Conservation (phyloP, 306 rosid species). For the Begonia masoniana region DNA sequence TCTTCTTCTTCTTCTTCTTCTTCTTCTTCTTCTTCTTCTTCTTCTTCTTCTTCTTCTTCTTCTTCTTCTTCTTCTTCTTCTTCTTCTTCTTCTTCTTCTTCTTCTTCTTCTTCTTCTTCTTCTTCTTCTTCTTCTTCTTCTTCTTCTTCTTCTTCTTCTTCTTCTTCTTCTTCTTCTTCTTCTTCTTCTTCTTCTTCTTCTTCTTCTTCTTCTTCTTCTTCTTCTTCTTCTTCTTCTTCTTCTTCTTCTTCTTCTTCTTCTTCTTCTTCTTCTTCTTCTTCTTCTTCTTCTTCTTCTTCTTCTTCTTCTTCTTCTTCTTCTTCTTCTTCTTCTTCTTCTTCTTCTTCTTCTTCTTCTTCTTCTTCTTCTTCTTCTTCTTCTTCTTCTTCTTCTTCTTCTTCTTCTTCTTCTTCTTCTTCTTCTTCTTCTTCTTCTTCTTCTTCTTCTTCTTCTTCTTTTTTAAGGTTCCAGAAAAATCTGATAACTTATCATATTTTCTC, state of each 20-base stretch:
- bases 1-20: neutral
- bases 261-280: neutral
- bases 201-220: too few relatives aligned
- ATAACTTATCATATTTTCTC: too few relatives aligned
- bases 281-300: neutral
- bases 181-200: neutral
- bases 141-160: neutral
- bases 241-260: neutral
- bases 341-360: neutral
- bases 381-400: neutral
- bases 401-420: neutral
- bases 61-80: neutral
- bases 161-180: neutral
- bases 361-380: neutral
- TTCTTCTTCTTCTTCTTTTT: neutral
- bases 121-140: too few relatives aligned
- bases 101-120: neutral
- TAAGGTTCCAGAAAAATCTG: too few relatives aligned
- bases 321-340: neutral
- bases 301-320: neutral
- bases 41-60: too few relatives aligned
- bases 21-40: neutral
- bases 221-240: neutral
- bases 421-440: neutral
- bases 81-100: neutral